Percentiles rank a stretch among this genome's conserved stretches.
Evolutionary conservation across 768 basidiomycete species (phyloP).

Genomic region (Stropharia rugosoannulata): DNA sequence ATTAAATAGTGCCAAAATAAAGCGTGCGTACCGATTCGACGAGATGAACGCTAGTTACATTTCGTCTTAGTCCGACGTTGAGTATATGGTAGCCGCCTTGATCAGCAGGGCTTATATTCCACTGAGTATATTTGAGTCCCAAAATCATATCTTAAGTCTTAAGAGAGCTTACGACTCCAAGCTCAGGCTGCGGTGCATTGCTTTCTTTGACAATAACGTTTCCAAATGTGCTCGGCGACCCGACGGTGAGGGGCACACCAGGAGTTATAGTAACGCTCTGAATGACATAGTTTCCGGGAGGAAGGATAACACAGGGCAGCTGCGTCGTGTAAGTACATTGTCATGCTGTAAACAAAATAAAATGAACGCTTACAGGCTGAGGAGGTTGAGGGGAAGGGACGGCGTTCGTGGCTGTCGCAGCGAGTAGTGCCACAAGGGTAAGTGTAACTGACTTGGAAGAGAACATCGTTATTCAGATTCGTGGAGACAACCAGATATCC

Average conservation of each 20-base stretch:
- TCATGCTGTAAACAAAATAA: neutral
- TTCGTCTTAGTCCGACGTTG: slow-evolving; percentile 6
- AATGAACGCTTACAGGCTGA: neutral
- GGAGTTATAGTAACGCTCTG: slow-evolving; percentile 8
- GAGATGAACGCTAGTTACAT: slow-evolving; percentile 7
- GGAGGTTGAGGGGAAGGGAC: neutral
- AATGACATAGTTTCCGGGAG: slow-evolving; percentile 4
- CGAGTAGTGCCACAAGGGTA: too few species aligned
- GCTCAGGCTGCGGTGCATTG: slow-evolving; percentile 3
- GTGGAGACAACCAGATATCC: too few species aligned
- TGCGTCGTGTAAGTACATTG: neutral
- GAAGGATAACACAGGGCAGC: slow-evolving; percentile 8
- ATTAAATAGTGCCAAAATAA: neutral
- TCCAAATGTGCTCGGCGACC: slow-evolving; percentile 4
- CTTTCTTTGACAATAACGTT: slow-evolving; percentile 7
- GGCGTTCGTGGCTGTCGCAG: too few species aligned
- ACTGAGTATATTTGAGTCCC: neutral
- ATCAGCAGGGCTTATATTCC: slow-evolving; percentile 3
- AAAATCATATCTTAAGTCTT: neutral
- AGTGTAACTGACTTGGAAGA: too few species aligned
- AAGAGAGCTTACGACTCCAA: neutral
- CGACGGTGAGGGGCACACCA: slow-evolving; percentile 6
- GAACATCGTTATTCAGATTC: too few species aligned
- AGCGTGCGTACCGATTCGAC: slow-evolving; percentile 5
- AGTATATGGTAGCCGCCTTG: slow-evolving; percentile 9